Evolutionary conservation across 371 early-diverging fungal species (phyloP).

Genomic region (Rhizomucor miehei): DNA sequence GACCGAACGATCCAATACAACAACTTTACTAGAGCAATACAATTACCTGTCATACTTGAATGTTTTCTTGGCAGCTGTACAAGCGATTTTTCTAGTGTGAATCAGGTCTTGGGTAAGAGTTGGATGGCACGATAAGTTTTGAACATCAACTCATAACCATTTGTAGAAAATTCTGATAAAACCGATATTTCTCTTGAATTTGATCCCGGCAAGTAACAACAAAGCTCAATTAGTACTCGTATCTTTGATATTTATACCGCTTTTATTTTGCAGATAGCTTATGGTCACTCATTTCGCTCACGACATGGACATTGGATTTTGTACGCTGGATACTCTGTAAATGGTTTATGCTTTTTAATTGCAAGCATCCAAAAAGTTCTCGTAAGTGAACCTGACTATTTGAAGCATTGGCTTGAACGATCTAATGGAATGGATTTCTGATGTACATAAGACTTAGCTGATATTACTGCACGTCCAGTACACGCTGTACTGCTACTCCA

Average conservation of each 20-base stretch:
- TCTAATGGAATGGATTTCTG: no score
- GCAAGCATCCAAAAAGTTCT: slow-evolving; percentile 21
- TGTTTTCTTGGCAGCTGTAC: slow-evolving; percentile 38
- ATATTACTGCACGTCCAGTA: slow-evolving; percentile 20
- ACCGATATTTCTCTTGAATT: slow-evolving; percentile 15
- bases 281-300: slow-evolving; percentile 37
- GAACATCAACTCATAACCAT: neutral
- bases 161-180: slow-evolving; percentile 5
- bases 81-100: slow-evolving; percentile 17
- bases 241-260: neutral
- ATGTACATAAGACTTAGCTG: slow-evolving; percentile 3
- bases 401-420: no score
- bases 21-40: slow-evolving; percentile 36
- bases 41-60: slow-evolving; percentile 39
- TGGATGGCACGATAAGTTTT: neutral
- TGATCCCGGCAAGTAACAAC: slow-evolving; percentile 19
- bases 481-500: slow-evolving; percentile 37
- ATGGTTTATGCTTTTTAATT: slow-evolving; percentile 35
- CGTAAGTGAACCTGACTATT: slow-evolving; percentile 16
- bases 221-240: neutral
- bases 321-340: slow-evolving; percentile 34
- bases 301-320: slow-evolving; percentile 35
- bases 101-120: slow-evolving; percentile 16
- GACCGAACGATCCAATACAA: slow-evolving; percentile 21
- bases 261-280: slow-evolving; percentile 21